Evolutionary conservation across 139 green algal genomes (phyloP).

Genomic region (Chlorella sp.): DNA sequence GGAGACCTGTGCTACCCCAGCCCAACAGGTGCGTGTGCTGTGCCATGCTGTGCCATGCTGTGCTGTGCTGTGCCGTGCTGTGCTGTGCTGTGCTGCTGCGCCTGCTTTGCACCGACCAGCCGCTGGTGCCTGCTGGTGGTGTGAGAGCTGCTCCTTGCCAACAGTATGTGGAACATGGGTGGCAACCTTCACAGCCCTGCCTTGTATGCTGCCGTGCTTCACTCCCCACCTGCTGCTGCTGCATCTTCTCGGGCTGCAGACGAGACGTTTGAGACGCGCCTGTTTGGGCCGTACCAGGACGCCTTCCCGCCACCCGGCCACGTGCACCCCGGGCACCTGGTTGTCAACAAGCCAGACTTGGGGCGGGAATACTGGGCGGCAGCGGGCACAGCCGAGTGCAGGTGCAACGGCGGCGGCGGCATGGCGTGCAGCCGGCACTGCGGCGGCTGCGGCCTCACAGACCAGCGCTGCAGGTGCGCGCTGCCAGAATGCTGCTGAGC

Average conservation of each 20-base stretch:
- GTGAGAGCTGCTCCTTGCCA: no score
- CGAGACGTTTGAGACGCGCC: conserved; percentile 81
- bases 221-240: background rate
- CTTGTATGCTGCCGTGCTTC: background rate
- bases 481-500: no score
- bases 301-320: conserved; percentile 81
- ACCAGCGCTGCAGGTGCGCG: background rate
- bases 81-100: no score
- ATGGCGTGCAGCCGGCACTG: conserved; percentile 9
- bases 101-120: background rate
- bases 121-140: background rate
- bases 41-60: no score
- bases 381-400: conserved; percentile 1
- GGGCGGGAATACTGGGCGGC: conserved; percentile 18
- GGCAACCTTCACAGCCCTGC: background rate
- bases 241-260: conserved; percentile 11
- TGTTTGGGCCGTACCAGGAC: conserved; percentile 85
- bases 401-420: conserved; percentile 11
- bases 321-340: conserved; percentile 75
- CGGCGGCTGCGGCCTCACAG: background rate
- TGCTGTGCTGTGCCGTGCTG: background rate
- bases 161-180: no score
- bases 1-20: conserved; percentile 92
- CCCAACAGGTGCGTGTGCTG: conserved; percentile 53
- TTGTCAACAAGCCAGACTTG: conserved; percentile 78